Conservation (phyloP, 768 basidiomycete genomes). For the Sarcomyxa edulis region DNA sequence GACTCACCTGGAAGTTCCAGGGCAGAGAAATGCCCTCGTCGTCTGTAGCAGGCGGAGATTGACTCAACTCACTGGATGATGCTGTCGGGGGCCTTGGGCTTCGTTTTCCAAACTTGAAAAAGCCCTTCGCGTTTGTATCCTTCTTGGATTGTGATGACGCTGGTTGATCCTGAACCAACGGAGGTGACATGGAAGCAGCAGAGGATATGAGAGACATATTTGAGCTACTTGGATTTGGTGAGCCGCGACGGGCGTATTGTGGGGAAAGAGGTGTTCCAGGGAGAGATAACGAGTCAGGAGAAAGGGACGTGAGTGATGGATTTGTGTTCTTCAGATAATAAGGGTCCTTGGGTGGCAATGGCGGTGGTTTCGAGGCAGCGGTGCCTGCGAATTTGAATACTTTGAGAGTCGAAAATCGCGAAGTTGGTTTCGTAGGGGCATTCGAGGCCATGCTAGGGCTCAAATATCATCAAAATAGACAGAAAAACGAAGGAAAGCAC, state of each 20-base stretch:
- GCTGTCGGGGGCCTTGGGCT: conserved; percentile 21
- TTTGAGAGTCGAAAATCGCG: conserved; percentile 11
- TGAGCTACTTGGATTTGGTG: conserved; percentile 27
- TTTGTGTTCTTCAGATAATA: conserved; percentile 37
- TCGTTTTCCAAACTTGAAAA: conserved; percentile 38
- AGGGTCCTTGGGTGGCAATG: conserved; percentile 62
- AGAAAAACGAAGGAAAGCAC: too few relatives aligned
- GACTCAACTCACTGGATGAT: neutral
- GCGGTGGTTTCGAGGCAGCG: conserved; percentile 33
- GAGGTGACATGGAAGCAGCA: conserved; percentile 21
- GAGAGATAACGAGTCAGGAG: conserved; percentile 33
- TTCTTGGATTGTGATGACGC: conserved; percentile 18
- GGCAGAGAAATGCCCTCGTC: conserved; percentile 65
- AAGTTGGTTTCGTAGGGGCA: conserved; percentile 1
- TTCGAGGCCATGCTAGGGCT: too few relatives aligned
- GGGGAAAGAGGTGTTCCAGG: conserved; percentile 20
- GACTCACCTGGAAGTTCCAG: conserved; percentile 70
- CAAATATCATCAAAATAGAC: too few relatives aligned
- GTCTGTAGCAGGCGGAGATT: conserved; percentile 17
- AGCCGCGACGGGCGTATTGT: conserved; percentile 32
- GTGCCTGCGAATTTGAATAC: conserved; percentile 9
- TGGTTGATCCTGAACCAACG: conserved; percentile 13
- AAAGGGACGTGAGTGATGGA: conserved; percentile 42
- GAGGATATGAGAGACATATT: conserved; percentile 33
- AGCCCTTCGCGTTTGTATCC: conserved; percentile 20